Conservation (phyloP, 2,329 filamentous ascomycete species). For the Dothideomycetes sp. region DNA sequence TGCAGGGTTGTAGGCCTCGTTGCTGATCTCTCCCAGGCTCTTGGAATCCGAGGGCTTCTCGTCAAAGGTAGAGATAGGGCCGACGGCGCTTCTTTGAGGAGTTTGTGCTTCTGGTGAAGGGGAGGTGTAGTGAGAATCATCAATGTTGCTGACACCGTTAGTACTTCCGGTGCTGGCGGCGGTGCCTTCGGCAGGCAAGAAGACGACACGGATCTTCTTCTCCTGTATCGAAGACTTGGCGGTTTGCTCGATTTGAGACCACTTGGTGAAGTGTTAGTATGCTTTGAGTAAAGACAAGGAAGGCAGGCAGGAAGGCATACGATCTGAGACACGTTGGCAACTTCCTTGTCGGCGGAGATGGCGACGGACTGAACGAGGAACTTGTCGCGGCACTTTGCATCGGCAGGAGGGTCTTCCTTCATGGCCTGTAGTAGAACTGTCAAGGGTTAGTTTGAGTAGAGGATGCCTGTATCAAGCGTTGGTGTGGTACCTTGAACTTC, state of each 20-base stretch:
- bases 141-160: constrained; percentile 12
- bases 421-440: constrained; percentile 91
- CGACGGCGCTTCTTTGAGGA: constrained; percentile 28
- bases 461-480: neutral
- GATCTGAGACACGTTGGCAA: constrained; percentile 67
- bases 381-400: constrained; percentile 92
- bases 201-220: constrained; percentile 89
- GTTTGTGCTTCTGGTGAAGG: constrained; percentile 41
- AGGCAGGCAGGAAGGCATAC: constrained; percentile 39
- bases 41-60: constrained; percentile 27
- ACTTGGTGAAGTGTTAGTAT: constrained; percentile 39
- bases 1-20: constrained; percentile 29
- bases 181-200: constrained; percentile 54
- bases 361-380: constrained; percentile 90
- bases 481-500: constrained; percentile 70
- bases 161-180: constrained; percentile 9
- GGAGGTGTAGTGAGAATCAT: constrained; percentile 43
- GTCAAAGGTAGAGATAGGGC: constrained; percentile 27
- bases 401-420: constrained; percentile 81
- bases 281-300: neutral
- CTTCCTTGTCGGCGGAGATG: constrained; percentile 65
- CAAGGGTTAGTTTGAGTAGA: constrained; percentile 8
- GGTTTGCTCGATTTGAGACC: constrained; percentile 60
- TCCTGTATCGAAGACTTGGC: constrained; percentile 74
- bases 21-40: constrained; percentile 28